Conservation (phyloP, 2,329 filamentous ascomycete genomes). For the Cladosporium sp. region DNA sequence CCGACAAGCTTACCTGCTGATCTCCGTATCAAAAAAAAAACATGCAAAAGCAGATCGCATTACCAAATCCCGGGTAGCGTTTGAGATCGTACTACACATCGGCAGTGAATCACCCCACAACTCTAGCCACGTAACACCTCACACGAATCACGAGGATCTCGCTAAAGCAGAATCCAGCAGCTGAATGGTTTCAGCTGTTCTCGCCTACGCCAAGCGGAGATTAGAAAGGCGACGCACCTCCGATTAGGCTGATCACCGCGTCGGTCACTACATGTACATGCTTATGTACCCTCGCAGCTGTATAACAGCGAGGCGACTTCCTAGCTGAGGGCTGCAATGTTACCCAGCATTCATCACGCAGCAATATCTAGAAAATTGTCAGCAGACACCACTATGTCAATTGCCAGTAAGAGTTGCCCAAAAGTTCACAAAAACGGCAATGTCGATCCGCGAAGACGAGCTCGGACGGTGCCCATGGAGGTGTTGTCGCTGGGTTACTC, state of each 20-base stretch:
- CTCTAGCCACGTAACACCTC: no score
- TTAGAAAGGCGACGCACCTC: background rate
- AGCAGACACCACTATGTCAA: background rate
- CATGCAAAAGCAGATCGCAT: no score
- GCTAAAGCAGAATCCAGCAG: no score
- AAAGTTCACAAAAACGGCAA: background rate
- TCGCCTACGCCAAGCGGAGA: background rate
- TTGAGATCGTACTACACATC: no score
- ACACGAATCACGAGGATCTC: no score
- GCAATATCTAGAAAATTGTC: background rate
- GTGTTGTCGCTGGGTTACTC: slow-evolving; percentile 28
- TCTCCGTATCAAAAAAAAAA: no score
- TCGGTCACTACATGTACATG: background rate
- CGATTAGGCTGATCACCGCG: background rate
- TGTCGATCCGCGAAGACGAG: slow-evolving; percentile 2
- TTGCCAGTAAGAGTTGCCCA: background rate
- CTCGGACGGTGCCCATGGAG: slow-evolving; percentile 24
- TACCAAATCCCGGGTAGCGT: no score
- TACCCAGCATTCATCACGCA: background rate
- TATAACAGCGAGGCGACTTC: background rate
- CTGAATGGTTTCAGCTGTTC: no score
- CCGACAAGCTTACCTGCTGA: no score
- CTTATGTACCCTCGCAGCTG: background rate
- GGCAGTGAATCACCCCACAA: no score
- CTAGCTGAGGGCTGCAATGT: background rate